Base-by-base conservation (phyloP, 169 alveolate genomes). In the Plasmodium gallinaceum region DNA sequence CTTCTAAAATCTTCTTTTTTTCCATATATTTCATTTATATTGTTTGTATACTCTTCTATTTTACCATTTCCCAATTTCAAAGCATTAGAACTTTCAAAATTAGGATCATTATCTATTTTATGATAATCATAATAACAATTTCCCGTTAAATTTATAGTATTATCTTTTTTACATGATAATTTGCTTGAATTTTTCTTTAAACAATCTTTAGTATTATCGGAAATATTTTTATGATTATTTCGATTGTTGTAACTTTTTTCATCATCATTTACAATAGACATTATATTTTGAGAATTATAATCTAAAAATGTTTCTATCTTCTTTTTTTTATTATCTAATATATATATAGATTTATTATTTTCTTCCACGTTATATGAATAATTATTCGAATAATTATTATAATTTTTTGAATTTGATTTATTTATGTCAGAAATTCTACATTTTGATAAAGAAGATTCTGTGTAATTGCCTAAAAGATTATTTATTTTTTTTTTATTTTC, bases 1-100 rank as follows among this genome's bases (percentile, higher is more conserved):
- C 64, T 32, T 14, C 60, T 74, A 42, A 32, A 74, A 60, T 74
- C 32, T 60, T 45, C 88, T 20, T 78, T 78, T 51, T 58, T 24
- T 26, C 0, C 20, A 16, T 46, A 76, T 2, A 51, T 18, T 20
- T 0, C 26, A 7, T 64, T 57, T 48, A 45, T 65, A 26, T 24
- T 26, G 3, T 46, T 68, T 18, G 22, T 12, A 12, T 76, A 10
- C 9, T 20, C 5, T 12, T 22, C 18, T 32, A 32, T 22, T 26
- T 32, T 64, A 24, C 20, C 51, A 37, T 32, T 14, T 14, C 6
- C 18, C 18, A 57, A 14, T n/a, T 71, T 12, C 32, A 71, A 8
- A 22, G 16, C 39, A 61, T 18, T 16, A 61, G 16, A 10, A 58
- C 10, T 60, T 46, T 71, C 64, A 7, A 62, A 48, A 60, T 10